Conservation (phyloP, 805 yeast genomes). For the Torulaspora indica region DNA sequence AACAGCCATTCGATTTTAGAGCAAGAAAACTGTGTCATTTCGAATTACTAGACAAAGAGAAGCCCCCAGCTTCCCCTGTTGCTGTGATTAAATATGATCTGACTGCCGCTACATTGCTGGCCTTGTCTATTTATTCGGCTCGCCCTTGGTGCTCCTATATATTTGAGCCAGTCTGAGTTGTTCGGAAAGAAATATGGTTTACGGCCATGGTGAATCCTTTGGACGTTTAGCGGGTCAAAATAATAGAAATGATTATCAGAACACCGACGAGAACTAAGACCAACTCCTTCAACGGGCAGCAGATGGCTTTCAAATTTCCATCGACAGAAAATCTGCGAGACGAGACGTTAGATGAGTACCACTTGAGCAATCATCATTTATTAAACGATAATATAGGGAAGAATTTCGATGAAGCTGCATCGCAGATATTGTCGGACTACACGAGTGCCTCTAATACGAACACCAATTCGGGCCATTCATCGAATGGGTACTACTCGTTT, state of each 20-base stretch:
- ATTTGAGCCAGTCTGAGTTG: background rate
- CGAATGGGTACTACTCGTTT: constrained; percentile 36
- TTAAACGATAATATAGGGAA: constrained; percentile 21
- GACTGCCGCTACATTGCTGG: background rate
- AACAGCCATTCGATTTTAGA: constrained; percentile 10
- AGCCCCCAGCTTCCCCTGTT: background rate
- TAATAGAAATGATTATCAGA: constrained; percentile 24
- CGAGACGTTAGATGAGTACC: constrained; percentile 17
- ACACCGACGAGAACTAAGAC: constrained; percentile 37
- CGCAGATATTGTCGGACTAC: constrained; percentile 34
- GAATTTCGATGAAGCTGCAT: constrained; percentile 22
- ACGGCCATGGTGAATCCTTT: background rate
- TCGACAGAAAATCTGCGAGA: constrained; percentile 26
- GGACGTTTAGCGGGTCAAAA: background rate
- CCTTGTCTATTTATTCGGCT: background rate
- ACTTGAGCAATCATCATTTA: constrained; percentile 30
- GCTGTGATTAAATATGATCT: background rate
- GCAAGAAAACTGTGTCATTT: constrained; percentile 1
- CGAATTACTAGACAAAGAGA: background rate
- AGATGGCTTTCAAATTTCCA: constrained; percentile 40
- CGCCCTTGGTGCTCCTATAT: background rate
- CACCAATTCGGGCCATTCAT: constrained; percentile 26
- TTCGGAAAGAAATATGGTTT: no score
- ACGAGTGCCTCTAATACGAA: constrained; percentile 22
- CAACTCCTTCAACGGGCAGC: constrained; percentile 39